Percentiles rank a stretch among this genome's conserved stretches.
Evolutionary conservation across 257 asterid species (phyloP).

Genomic region (Ballota nigra): DNA sequence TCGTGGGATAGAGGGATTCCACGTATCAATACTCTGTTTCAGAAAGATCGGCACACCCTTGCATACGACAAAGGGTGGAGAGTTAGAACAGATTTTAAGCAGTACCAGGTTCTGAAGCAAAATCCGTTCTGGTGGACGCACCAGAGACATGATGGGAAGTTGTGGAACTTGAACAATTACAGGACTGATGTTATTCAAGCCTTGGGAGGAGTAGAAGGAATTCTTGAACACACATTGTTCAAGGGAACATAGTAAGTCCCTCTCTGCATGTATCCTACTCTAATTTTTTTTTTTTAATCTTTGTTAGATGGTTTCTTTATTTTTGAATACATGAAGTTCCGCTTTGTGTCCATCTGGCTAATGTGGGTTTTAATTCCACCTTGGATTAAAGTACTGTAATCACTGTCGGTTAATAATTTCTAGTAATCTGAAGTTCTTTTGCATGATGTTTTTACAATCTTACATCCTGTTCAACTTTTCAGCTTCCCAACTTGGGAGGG

Average conservation of each 20-base stretch:
- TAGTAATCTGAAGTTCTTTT: not conserved
- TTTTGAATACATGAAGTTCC: not conserved
- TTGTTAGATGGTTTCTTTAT: not conserved
- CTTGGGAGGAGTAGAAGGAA: slow-evolving; percentile 99
- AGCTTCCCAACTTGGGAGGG: slow-evolving; percentile 99
- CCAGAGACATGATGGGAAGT: slow-evolving; percentile 97
- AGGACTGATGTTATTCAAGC: slow-evolving; percentile 99
- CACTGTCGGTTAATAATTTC: not conserved
- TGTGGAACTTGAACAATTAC: slow-evolving; percentile 98
- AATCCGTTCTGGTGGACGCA: slow-evolving; percentile 99
- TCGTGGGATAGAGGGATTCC: slow-evolving; percentile 99
- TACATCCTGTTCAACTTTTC: slow-evolving; percentile 31
- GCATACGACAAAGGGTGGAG: slow-evolving; percentile 99
- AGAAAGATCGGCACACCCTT: slow-evolving; percentile 98
- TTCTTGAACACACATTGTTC: slow-evolving; percentile 93
- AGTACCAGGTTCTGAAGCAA: slow-evolving; percentile 97
- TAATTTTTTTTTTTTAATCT: not conserved
- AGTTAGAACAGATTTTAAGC: slow-evolving; percentile 97
- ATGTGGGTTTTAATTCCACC: not conserved
- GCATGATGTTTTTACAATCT: not conserved
- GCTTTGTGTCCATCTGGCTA: not conserved
- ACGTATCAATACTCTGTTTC: slow-evolving; percentile 94
- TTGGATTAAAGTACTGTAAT: not conserved
- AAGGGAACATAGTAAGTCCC: slow-evolving; percentile 97
- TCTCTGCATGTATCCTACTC: not conserved